Base-by-base conservation (phyloP, 2,329 filamentous ascomycete genomes). In the Cadophora sp. region DNA sequence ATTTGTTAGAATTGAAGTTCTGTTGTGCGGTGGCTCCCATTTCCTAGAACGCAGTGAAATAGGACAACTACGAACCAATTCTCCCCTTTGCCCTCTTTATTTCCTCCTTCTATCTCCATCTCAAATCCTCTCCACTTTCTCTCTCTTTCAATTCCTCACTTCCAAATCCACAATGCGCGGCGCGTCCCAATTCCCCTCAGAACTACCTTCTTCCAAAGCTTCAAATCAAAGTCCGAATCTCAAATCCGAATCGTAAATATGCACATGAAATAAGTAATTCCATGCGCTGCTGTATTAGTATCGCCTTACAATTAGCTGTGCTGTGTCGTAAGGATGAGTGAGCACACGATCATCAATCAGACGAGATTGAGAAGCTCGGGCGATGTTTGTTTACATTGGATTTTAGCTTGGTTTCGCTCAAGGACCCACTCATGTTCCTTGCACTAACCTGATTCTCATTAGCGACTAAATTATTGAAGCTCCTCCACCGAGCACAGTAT, bases 401-500 rank as follows among this genome's bases (percentile, higher is more conserved):
- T 48, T 65, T 34, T 26, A 43, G 26, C 48, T 11, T 6, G n/a
- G 19, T 46, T 46, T 22, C 14, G 14, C 3, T 3, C 37, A 43
- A 9, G 19, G 43, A 48, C 43, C 65, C 26, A 46, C 24, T 26
- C 40, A 19, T 50, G 43, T 60, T 16, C 11, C 7, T 1, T 1
- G n/a, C 24, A 4, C 59, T 50, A 62, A 8, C 50, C 29, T 16
- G 31, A 66, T 68, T 53, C 9, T 61, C 6, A 11, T 51, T 76
- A 74, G 73, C 69, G 56, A 26, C 56, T 62, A 71, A 75, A 75
- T 71, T 70, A 68, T 73, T 69, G 22, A 60, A 64, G 37, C 58
- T 50, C 59, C 40, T 40, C 37, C 40, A 43, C 16, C n/a, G 40
- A 66, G 55, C 60, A 22, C 37, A 19, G 46, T 24, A 46, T 46